Percentiles rank a stretch among this genome's conserved stretches.
Evolutionary conservation across 1,139 yeast genomes (phyloP).

Genomic region (Candida sp.): DNA sequence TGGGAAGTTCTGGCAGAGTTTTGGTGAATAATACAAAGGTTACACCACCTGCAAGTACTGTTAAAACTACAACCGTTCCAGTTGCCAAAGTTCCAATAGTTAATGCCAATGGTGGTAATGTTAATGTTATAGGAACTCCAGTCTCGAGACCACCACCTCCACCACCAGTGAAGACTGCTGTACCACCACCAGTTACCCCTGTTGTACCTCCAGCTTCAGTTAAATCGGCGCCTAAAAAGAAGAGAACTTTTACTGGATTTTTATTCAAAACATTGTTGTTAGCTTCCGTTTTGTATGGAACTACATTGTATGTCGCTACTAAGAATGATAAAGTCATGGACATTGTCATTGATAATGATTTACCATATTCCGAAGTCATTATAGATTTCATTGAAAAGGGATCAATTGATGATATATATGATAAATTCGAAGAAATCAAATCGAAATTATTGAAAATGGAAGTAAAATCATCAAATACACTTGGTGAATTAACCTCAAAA

Average conservation of each 20-base stretch:
- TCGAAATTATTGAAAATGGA: constrained; percentile 19
- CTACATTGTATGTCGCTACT: constrained; percentile 40
- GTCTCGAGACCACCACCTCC: constrained; percentile 8
- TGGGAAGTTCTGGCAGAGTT: constrained; percentile 5
- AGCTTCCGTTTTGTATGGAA: constrained; percentile 34
- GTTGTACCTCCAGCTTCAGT: constrained; percentile 6
- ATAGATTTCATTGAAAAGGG: constrained; percentile 40
- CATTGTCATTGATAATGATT: constrained; percentile 42
- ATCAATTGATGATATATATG: constrained; percentile 29
- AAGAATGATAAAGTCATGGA: constrained; percentile 45
- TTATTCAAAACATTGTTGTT: constrained; percentile 28
- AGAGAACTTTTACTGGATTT: constrained; percentile 29
- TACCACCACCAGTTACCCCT: constrained; percentile 4
- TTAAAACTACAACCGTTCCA: background rate
- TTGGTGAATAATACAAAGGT: background rate
- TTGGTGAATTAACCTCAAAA: constrained; percentile 31
- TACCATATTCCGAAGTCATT: constrained; percentile 44
- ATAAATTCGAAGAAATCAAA: constrained; percentile 16
- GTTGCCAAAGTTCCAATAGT: background rate
- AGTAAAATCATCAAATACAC: constrained; percentile 29
- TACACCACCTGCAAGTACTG: background rate
- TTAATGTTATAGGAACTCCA: background rate
- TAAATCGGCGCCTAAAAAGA: constrained; percentile 16
- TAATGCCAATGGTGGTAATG: background rate
- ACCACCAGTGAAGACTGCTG: constrained; percentile 4